phyloP scores from a whole-genome alignment of 805 yeast species.

The Wickerhamiella galacta region DNA sequence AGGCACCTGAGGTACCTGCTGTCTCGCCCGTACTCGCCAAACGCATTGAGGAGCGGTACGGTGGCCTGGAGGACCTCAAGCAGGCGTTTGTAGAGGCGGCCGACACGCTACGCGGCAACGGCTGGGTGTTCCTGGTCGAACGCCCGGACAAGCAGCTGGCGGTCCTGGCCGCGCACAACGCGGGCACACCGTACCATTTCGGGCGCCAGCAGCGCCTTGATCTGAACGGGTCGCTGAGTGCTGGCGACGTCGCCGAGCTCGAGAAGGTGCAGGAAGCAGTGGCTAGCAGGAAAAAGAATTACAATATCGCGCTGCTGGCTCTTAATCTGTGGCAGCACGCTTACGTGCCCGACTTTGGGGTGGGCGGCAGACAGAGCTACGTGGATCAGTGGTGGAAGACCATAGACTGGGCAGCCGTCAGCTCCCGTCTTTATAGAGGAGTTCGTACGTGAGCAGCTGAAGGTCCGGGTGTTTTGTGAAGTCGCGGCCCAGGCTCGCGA shows the following conservation, averaged over 20 bases:
- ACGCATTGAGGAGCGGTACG: conserved; percentile 49
- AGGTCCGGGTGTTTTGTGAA: not conserved
- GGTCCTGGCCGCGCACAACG: conserved; percentile 70
- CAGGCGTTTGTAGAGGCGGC: conserved; percentile 56
- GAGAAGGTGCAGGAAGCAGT: conserved; percentile 28
- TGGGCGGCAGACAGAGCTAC: conserved; percentile 51
- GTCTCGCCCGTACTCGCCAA: conserved; percentile 5
- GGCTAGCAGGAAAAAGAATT: conserved; percentile 15
- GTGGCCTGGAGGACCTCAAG: conserved; percentile 60
- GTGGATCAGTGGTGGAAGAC: conserved; percentile 60
- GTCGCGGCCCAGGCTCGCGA: conserved; percentile 3
- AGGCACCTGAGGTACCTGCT: not conserved
- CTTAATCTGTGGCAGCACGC: conserved; percentile 82
- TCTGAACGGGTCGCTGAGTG: conserved; percentile 51
- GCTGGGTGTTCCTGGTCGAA: conserved; percentile 80
- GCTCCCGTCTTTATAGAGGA: conserved; percentile 11
- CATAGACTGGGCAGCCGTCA: conserved; percentile 55
- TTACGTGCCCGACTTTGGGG: conserved; percentile 72
- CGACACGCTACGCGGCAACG: conserved; percentile 65
- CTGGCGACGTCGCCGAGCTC: conserved; percentile 34
- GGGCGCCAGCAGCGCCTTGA: conserved; percentile 49
- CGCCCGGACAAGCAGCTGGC: conserved; percentile 32
- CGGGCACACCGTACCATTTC: conserved; percentile 66
- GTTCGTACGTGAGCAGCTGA: conserved; percentile 6
- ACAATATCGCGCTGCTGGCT: conserved; percentile 49